phyloP scores from a whole-genome alignment of 192 early-diverging fungal genomes.

The Linnemannia exigua region DNA sequence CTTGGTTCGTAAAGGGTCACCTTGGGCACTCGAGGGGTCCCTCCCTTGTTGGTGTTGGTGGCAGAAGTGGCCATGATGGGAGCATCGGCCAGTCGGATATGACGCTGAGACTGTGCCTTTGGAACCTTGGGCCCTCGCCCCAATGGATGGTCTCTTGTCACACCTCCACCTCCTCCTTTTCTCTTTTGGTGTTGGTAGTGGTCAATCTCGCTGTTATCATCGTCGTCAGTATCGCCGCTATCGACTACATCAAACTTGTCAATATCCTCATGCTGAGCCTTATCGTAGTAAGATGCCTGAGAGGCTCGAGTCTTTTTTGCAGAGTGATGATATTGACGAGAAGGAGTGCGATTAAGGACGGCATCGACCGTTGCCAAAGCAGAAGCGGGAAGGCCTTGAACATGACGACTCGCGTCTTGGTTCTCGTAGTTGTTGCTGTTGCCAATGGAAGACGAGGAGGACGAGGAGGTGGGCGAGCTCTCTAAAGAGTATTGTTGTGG shows the following conservation, averaged over 20 bases:
- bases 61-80: neutral
- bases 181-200: neutral
- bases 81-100: neutral
- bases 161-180: neutral
- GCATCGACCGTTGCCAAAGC: constrained; percentile 13
- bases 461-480: neutral
- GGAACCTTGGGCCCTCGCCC: neutral
- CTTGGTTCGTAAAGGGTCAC: neutral
- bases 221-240: neutral
- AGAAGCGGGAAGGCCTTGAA: constrained; percentile 12
- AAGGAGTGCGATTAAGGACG: neutral
- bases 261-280: neutral
- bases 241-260: neutral
- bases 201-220: neutral
- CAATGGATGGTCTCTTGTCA: neutral
- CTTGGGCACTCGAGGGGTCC: neutral
- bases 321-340: neutral
- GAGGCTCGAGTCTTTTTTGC: neutral
- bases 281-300: too few species aligned
- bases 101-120: neutral
- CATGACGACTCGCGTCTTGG: neutral
- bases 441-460: constrained; percentile 17
- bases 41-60: neutral
- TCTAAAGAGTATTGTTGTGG: neutral
- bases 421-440: neutral